Conservation (phyloP, 2,329 filamentous ascomycete species). For the Raffaelea arxii region DNA sequence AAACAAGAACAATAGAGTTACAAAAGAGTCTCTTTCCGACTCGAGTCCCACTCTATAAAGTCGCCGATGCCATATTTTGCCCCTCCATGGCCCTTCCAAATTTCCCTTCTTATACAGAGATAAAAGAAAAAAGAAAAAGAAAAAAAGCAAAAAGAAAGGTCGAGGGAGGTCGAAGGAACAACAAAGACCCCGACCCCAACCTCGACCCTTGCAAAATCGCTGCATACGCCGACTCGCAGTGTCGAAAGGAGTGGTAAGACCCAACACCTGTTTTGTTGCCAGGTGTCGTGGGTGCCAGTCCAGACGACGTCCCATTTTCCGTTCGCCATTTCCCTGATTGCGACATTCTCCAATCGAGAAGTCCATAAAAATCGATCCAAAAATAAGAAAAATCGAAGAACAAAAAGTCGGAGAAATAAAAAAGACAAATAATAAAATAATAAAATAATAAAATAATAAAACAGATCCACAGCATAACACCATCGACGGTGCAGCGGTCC, state of each 20-base stretch:
- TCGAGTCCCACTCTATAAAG: background rate
- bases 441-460: no score
- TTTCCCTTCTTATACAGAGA: slow-evolving; percentile 1
- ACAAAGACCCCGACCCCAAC: background rate
- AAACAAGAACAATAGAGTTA: background rate
- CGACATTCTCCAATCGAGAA: no score
- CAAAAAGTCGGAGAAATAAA: no score
- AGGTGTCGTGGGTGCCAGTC: no score
- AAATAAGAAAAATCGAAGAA: no score
- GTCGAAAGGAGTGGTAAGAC: background rate
- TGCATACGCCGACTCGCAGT: background rate
- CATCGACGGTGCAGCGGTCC: no score
- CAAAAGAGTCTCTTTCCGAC: background rate
- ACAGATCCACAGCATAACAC: no score
- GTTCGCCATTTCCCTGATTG: background rate
- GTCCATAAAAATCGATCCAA: no score
- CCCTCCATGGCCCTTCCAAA: background rate
- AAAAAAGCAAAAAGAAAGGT: background rate
- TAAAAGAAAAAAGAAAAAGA: background rate
- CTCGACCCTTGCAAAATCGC: background rate
- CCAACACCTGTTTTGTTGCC: no score
- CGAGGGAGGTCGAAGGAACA: no score
- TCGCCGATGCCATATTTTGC: background rate
- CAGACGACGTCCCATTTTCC: background rate
- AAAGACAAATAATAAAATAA: no score